Base-by-base conservation (phyloP, 768 basidiomycete genomes). In the Suillus subalutaceus region DNA sequence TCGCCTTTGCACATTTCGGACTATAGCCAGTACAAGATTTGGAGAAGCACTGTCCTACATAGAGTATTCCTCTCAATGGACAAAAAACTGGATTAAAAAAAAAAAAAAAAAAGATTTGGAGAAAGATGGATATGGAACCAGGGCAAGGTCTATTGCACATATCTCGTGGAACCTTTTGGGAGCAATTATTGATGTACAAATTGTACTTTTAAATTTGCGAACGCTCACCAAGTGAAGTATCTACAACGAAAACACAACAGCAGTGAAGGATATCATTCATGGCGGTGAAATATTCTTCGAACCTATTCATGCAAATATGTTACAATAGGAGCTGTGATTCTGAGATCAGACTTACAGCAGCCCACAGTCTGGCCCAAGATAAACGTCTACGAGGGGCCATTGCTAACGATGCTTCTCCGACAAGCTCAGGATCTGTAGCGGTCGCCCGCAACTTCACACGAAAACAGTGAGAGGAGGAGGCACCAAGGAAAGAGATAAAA, bases 1-100 rank as follows among this genome's bases (percentile, higher is more conserved):
- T 67, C 20, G 15, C 40, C 20, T 67, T 67, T 44, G 48, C 64
- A 20, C 66, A 67, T 35, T 58, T 65, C 41, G 66, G 66, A 23
- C 38, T 63, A 20, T 65, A 30, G 50, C 26, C 6, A 26, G 15
- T 52, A 30, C 38, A 38, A 37, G 56, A 57, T 58, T 38, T 15
- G 12, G 55, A 56, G n/a, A 26, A 15, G n/a, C n/a, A n/a, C n/a
- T n/a, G n/a, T n/a, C n/a, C n/a, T n/a, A n/a, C n/a, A n/a, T n/a
- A n/a, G n/a, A n/a, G n/a, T n/a, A n/a, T n/a, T n/a, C n/a, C n/a
- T n/a, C n/a, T n/a, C n/a, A n/a, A n/a, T n/a, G n/a, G n/a, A n/a
- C n/a, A n/a, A n/a, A n/a, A n/a, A n/a, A n/a, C n/a, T n/a, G n/a
- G n/a, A n/a, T n/a, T n/a, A n/a, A n/a, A n/a, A n/a, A n/a, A n/a